Evolutionary conservation across 202 grass and related monocot genomes (phyloP).

Genomic region (Thinopyrum obtusiflorum): DNA sequence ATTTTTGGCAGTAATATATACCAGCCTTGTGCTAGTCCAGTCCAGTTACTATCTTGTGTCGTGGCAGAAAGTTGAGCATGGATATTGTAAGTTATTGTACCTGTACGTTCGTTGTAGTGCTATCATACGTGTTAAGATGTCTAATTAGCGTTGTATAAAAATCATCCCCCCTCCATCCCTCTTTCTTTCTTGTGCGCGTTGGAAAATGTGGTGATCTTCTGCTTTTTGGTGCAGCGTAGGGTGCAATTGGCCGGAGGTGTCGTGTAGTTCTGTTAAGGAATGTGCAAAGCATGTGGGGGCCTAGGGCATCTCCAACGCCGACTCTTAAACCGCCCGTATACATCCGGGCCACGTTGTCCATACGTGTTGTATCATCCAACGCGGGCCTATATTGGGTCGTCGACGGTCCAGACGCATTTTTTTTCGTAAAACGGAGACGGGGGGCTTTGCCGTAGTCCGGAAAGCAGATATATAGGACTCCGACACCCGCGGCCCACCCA

Average conservation of each 20-base stretch:
- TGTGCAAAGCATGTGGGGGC: constrained; percentile 16
- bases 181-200: background rate
- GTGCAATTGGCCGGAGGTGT: constrained; percentile 20
- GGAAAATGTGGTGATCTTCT: background rate
- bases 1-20: constrained; percentile 14
- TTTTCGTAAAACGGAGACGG: too few relatives aligned
- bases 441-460: too few relatives aligned
- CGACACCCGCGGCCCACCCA: too few relatives aligned
- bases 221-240: background rate
- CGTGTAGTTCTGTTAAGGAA: background rate
- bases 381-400: too few relatives aligned
- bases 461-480: too few relatives aligned
- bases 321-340: too few relatives aligned
- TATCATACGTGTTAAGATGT: background rate
- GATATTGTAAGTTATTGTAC: background rate
- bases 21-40: background rate
- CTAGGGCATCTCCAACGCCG: too few relatives aligned
- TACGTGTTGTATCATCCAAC: too few relatives aligned
- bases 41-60: background rate
- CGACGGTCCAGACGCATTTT: too few relatives aligned
- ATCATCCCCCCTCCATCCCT: background rate
- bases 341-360: too few relatives aligned
- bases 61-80: background rate
- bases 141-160: background rate
- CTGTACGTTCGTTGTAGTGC: constrained; percentile 7